Evolutionary conservation across 306 rosid species (phyloP), one percentile per base, ranked within the genome.

Genomic region (Quercus robur): DNA sequence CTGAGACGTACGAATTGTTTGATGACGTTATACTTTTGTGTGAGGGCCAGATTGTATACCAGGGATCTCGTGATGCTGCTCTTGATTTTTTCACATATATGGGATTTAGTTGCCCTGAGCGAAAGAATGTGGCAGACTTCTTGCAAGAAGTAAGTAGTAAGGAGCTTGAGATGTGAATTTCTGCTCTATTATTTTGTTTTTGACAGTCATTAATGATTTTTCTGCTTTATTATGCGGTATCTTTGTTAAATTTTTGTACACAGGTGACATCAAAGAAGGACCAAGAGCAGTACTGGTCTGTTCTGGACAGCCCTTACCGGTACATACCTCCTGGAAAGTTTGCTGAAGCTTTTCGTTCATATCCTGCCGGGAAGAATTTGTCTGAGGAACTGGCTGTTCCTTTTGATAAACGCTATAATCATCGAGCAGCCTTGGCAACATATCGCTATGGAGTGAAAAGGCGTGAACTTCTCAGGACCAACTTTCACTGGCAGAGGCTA

Each of bases 81-180:
- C 84, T 90, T 82, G 90, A 88, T 51, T 96, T 96, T 86, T 96
- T 96, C 74, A 77, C 83, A 76, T 82, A 74, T 71, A 88, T 96
- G 99, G 99, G 99, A 80, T 96, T 93, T 85, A 82, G 82, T 74
- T 93, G 99, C 81, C 98, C 98, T 9, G 88, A 77, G 78, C 78
- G 99, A 82, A 96, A 96, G 90, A 96, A 96, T 78, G 99, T 93
- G 44, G 99, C 99, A 23, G 99, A 96, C 78, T 96, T 93, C 86
- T 89, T 96, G 80, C 99, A 96, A 84, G 99, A 96, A 87, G 99
- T 93, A 87, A 88, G 97, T 82, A n/a, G 80, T 49, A 46, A 75
- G 75, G 72, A 52, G 30, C 74, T 67, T 51, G 68, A 71, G 76
- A 78, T 54, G 15, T 73, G 70, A 56, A 74, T 66, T 86, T 79